phyloP scores from a whole-genome alignment of 2,329 filamentous ascomycete species.

The Colletotrichum sp. region DNA sequence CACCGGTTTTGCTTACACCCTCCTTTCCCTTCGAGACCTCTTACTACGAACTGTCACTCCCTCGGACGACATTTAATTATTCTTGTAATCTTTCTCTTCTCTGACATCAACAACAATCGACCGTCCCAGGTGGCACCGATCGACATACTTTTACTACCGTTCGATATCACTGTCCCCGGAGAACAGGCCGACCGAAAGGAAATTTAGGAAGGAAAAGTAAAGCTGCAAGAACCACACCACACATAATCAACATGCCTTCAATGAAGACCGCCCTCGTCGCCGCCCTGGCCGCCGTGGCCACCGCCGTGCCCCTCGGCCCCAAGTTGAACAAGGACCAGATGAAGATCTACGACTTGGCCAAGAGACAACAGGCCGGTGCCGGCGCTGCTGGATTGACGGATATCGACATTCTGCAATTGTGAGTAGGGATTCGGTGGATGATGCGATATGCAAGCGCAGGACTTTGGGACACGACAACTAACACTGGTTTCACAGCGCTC shows the following conservation, averaged over 20 bases:
- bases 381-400: slow-evolving; percentile 53
- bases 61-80: slow-evolving; percentile 28
- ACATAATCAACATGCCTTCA: slow-evolving; percentile 46
- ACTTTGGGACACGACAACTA: neutral
- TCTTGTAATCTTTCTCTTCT: slow-evolving; percentile 35
- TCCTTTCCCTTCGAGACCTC: slow-evolving; percentile 29
- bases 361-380: slow-evolving; percentile 56
- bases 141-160: neutral
- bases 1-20: slow-evolving; percentile 34
- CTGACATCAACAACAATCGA: slow-evolving; percentile 14
- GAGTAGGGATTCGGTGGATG: slow-evolving; percentile 30
- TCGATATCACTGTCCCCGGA: slow-evolving; percentile 12
- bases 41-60: slow-evolving; percentile 21
- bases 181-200: slow-evolving; percentile 25
- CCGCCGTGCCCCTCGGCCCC: slow-evolving; percentile 51
- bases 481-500: slow-evolving; percentile 51
- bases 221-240: slow-evolving; percentile 26
- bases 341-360: slow-evolving; percentile 51
- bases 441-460: fast-evolving
- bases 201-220: slow-evolving; percentile 25
- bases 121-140: slow-evolving; percentile 23
- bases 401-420: slow-evolving; percentile 65
- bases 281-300: slow-evolving; percentile 48
- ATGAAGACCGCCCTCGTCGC: slow-evolving; percentile 51
- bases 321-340: slow-evolving; percentile 50